Percentiles rank a stretch among this genome's conserved stretches.
Conservation (phyloP, 371 early-diverging fungal genomes). For the Mucor racemosus region DNA sequence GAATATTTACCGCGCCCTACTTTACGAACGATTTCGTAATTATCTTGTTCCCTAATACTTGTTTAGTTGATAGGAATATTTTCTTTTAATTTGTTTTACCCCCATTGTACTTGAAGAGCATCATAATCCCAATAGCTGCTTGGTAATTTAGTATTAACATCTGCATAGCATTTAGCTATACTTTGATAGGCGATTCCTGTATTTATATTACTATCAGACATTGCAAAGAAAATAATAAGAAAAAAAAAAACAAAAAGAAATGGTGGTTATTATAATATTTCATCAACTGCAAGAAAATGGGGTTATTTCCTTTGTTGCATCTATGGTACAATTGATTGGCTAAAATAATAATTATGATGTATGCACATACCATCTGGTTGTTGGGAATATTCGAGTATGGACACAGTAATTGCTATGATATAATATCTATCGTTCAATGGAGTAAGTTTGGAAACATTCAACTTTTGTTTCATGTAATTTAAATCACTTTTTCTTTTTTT, state of each 20-base stretch:
- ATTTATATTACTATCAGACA: no score
- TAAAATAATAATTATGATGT: neutral
- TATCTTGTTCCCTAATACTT: conserved; percentile 64
- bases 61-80: neutral
- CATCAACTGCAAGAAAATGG: neutral
- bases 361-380: no score
- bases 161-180: conserved; percentile 14
- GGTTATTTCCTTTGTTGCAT: neutral
- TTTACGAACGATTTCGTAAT: conserved; percentile 96
- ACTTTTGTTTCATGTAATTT: no score
- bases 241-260: no score
- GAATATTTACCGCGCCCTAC: conserved; percentile 99
- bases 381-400: no score
- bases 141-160: conserved; percentile 13
- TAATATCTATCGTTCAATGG: no score
- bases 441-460: no score
- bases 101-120: conserved; percentile 26
- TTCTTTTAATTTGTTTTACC: conserved; percentile 7
- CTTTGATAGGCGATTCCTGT: neutral
- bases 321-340: neutral
- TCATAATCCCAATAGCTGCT: conserved; percentile 31
- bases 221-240: no score
- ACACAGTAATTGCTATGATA: no score
- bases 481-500: no score
- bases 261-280: no score